phyloP scores from a whole-genome alignment of 805 yeast species.

The Metschnikowia drakensbergensis region DNA sequence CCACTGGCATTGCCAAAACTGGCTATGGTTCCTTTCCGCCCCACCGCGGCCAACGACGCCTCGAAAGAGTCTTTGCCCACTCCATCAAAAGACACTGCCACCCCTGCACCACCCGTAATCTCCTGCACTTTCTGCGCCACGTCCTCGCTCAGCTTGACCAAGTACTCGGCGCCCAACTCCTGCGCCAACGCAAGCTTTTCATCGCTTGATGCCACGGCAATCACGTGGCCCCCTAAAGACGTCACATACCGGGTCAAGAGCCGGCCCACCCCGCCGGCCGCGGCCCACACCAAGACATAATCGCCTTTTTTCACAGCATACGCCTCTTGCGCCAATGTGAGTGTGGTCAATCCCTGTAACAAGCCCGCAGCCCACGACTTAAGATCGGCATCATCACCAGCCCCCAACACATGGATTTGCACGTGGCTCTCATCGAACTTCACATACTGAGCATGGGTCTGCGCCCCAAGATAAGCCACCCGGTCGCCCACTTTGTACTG shows the following conservation, averaged over 20 bases:
- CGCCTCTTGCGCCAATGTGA: constrained; percentile 65
- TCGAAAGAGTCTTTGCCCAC: constrained; percentile 78
- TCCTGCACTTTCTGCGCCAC: constrained; percentile 53
- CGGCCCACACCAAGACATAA: constrained; percentile 76
- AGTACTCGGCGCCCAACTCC: constrained; percentile 70
- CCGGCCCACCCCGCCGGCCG: constrained; percentile 93
- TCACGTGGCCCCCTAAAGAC: constrained; percentile 68
- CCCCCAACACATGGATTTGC: constrained; percentile 28
- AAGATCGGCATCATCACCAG: constrained; percentile 44
- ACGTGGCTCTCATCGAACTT: constrained; percentile 37
- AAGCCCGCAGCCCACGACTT: constrained; percentile 57
- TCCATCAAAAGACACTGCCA: constrained; percentile 64
- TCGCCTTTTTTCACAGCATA: constrained; percentile 68
- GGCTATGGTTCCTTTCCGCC: constrained; percentile 69
- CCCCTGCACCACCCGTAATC: constrained; percentile 65
- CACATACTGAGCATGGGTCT: constrained; percentile 72
- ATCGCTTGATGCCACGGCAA: constrained; percentile 78
- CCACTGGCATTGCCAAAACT: constrained; percentile 89
- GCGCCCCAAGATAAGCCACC: constrained; percentile 51
- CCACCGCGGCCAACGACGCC: constrained; percentile 55
- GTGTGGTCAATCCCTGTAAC: constrained; percentile 76
- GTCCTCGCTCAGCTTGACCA: constrained; percentile 58
- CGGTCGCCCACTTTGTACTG: constrained; percentile 64
- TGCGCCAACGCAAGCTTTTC: constrained; percentile 68
- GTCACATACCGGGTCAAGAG: constrained; percentile 62